A percentile compares a stretch with the other conserved stretches of the same genome.
Conservation (phyloP, 202 grass and related monocot species). For the Zoysia matrella region DNA sequence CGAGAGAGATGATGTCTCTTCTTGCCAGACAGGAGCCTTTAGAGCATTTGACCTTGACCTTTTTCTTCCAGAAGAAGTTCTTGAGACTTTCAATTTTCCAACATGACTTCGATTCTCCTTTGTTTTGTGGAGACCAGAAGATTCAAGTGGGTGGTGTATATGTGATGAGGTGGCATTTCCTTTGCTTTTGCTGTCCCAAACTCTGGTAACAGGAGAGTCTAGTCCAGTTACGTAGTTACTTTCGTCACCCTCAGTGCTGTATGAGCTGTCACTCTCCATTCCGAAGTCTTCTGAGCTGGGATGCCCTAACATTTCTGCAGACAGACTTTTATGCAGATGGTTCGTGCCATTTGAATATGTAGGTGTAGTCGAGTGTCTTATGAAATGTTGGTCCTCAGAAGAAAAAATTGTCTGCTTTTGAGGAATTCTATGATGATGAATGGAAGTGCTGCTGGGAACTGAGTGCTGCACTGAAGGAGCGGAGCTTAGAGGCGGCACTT, state of each 20-base stretch:
- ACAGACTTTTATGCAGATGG: conserved; percentile 39
- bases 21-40: conserved; percentile 71
- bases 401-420: conserved; percentile 35
- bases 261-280: conserved; percentile 66
- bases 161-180: conserved; percentile 66
- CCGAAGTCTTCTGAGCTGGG: conserved; percentile 53
- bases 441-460: conserved; percentile 32
- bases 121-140: conserved; percentile 59
- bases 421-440: conserved; percentile 4
- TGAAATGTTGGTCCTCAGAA: conserved; percentile 35
- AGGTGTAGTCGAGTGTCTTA: conserved; percentile 40
- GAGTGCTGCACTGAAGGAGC: conserved; percentile 43
- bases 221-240: conserved; percentile 82
- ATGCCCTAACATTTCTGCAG: conserved; percentile 52
- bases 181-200: conserved; percentile 99
- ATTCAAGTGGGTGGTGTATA: conserved; percentile 96
- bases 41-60: conserved; percentile 64
- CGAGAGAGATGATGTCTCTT: conserved; percentile 67
- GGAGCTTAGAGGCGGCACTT: conserved; percentile 38
- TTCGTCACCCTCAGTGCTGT: conserved; percentile 67
- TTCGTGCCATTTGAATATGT: conserved; percentile 54
- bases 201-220: conserved; percentile 93
- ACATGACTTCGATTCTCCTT: conserved; percentile 69
- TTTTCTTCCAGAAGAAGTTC: conserved; percentile 69
- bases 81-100: conserved; percentile 63